A percentile compares a stretch with the other conserved stretches of the same genome.
Evolutionary conservation across 2,329 filamentous ascomycete genomes (phyloP).

Genomic region (Fusarium robinianum): DNA sequence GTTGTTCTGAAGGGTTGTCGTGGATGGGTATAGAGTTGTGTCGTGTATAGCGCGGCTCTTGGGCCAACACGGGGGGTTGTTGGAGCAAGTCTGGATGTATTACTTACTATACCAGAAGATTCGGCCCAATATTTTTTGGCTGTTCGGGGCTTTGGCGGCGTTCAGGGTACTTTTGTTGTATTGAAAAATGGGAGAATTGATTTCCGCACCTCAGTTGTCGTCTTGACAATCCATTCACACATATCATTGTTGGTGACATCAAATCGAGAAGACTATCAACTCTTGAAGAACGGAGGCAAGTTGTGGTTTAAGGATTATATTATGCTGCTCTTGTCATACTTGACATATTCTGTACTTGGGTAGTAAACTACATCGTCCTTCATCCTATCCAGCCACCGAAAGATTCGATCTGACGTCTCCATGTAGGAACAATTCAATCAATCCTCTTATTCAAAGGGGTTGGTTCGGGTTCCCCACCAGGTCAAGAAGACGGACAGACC

Average conservation of each 20-base stretch:
- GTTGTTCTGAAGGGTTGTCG: slow-evolving; percentile 1
- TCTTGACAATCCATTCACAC: too few relatives aligned
- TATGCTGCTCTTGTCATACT: too few relatives aligned
- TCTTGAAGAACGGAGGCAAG: slow-evolving; percentile 5
- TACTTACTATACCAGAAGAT: slow-evolving; percentile 44
- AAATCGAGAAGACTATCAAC: too few relatives aligned
- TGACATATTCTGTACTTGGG: too few relatives aligned
- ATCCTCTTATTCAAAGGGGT: slow-evolving; percentile 76
- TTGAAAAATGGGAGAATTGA: slow-evolving; percentile 37
- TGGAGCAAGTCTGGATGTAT: slow-evolving; percentile 43
- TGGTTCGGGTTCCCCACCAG: slow-evolving; percentile 96
- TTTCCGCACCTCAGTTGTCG: slow-evolving; percentile 21
- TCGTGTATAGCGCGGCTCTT: neutral
- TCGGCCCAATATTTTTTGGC: slow-evolving; percentile 35
- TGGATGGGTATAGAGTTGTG: slow-evolving; percentile 12
- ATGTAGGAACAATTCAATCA: too few relatives aligned
- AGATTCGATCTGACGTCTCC: too few relatives aligned
- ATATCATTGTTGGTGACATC: neutral
- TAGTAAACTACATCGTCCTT: neutral
- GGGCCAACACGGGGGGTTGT: slow-evolving; percentile 17
- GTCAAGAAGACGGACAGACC: slow-evolving; percentile 90
- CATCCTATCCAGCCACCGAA: neutral
- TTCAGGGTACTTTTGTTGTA: slow-evolving; percentile 43
- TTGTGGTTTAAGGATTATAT: neutral
- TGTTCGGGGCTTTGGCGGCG: slow-evolving; percentile 45